Base-by-base conservation (phyloP, 306 rosid species). In the Quercus engelmannii region DNA sequence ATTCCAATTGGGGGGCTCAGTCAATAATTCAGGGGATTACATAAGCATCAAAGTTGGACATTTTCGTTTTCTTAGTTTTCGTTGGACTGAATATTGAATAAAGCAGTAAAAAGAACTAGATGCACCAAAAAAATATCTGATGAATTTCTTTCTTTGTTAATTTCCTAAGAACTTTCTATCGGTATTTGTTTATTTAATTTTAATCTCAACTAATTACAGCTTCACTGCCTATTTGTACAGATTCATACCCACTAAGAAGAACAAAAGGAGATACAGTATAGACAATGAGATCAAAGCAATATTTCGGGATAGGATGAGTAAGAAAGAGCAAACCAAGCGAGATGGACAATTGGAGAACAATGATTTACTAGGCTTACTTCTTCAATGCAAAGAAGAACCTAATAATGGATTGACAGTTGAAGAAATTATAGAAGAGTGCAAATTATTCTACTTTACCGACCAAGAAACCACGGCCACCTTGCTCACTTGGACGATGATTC, bases 391-490 rank as follows among this genome's bases (percentile, higher is more conserved):
- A 83, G 72, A 74, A 49, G 54, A 81, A 56, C 59, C 51, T 8
- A 55, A 74, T 1, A 78, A 81, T 78, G 38, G 77, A 46, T 17
- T 89, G 76, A 83, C 81, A 31, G 54, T 77, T 4, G 88, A 85
- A 6, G 88, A 89, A 11, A 87, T 87, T 75, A 83, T 87, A 62
- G 91, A 83, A 57, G 93, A 89, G 64, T 87, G 91, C 78, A 89
- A 89, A 69, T 54, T 89, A 69, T 75, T 89, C 81, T 83, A 85
- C 88, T 83, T 79, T 26, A 88, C 93, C 28, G 89, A 89, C 74
- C 86, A 87, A 75, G 91, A 83, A 38, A 83, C 91, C 74, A 87
- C 91, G 1, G 71, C 88, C 12, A 63, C 64, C 59, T 76, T 78
- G 65, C 89, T 85, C 13, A 82, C 91, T 11, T 85, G 93, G 91